A percentile compares a stretch with the other conserved stretches of the same genome.
These are phyloP conservation scores for Stereum hirsutum DNA, from an alignment of 1,284 basidiomycete species.

Conservation along the genomic window DNA sequence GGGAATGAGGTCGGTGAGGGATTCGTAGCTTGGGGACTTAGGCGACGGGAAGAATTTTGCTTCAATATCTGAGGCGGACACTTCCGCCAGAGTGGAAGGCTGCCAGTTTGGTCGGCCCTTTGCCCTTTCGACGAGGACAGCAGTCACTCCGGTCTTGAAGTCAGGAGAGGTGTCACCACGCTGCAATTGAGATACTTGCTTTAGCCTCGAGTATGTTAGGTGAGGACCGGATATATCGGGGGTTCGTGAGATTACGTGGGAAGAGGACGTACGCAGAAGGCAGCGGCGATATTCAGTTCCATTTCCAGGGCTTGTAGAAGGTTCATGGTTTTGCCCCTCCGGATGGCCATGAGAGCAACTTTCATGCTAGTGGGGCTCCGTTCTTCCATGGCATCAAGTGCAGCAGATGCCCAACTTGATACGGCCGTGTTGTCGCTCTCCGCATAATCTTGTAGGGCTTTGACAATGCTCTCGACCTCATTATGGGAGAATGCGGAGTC, in stretches of 20 bases:
- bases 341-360: slow-evolving; percentile 73
- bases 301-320: slow-evolving; percentile 68
- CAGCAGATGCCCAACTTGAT: slow-evolving; percentile 66
- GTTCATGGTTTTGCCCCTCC: slow-evolving; percentile 52
- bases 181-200: slow-evolving; percentile 25
- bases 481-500: slow-evolving; percentile 71
- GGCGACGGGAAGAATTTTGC: slow-evolving; percentile 57
- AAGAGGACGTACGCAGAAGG: slow-evolving; percentile 62
- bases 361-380: slow-evolving; percentile 89
- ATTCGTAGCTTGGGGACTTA: slow-evolving; percentile 34
- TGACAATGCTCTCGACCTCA: slow-evolving; percentile 64
- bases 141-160: slow-evolving; percentile 74
- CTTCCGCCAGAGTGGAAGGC: slow-evolving; percentile 49
- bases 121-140: slow-evolving; percentile 51
- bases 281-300: slow-evolving; percentile 75
- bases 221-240: background rate
- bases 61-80: slow-evolving; percentile 42
- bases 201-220: too few relatives aligned
- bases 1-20: slow-evolving; percentile 15
- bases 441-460: slow-evolving; percentile 40
- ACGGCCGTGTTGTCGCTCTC: slow-evolving; percentile 36
- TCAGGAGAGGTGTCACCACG: slow-evolving; percentile 71
- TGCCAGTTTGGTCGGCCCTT: slow-evolving; percentile 53
- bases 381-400: slow-evolving; percentile 51
- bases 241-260: slow-evolving; percentile 6